These are phyloP conservation scores for Wickerhamomyces xylosicus DNA, from an alignment of 805 yeast genomes.

Conservation along the genomic window DNA sequence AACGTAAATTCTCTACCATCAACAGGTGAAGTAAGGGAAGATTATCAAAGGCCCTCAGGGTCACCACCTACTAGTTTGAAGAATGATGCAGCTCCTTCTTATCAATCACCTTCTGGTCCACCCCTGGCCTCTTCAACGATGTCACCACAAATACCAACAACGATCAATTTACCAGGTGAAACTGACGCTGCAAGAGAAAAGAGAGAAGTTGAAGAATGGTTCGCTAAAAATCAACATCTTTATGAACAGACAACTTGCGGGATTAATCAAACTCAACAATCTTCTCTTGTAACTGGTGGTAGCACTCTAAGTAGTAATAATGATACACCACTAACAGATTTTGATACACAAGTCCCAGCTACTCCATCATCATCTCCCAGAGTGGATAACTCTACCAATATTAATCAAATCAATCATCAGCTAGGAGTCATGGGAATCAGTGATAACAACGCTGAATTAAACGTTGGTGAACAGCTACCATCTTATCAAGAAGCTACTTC, in stretches of 20 bases:
- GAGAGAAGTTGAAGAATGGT: background rate
- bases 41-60: background rate
- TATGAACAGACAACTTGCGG: background rate
- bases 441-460: background rate
- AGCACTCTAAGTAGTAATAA: too few relatives aligned
- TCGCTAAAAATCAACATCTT: background rate
- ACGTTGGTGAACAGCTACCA: background rate
- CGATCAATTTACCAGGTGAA: background rate
- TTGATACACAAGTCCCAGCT: background rate
- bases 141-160: background rate
- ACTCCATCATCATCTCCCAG: background rate
- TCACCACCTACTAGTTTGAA: background rate
- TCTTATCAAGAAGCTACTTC: background rate
- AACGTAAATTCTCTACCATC: background rate
- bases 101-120: background rate
- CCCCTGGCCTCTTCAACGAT: background rate
- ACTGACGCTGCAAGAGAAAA: background rate
- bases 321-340: background rate
- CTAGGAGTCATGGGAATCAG: background rate
- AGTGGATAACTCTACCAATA: background rate
- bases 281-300: too few relatives aligned
- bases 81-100: background rate
- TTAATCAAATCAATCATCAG: background rate
- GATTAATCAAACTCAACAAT: background rate
- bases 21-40: background rate